These are phyloP conservation scores for Physcomitrellopsis africana DNA, from an alignment of 225 moss, liverwort and hornwort species.

Conservation along the genomic window DNA sequence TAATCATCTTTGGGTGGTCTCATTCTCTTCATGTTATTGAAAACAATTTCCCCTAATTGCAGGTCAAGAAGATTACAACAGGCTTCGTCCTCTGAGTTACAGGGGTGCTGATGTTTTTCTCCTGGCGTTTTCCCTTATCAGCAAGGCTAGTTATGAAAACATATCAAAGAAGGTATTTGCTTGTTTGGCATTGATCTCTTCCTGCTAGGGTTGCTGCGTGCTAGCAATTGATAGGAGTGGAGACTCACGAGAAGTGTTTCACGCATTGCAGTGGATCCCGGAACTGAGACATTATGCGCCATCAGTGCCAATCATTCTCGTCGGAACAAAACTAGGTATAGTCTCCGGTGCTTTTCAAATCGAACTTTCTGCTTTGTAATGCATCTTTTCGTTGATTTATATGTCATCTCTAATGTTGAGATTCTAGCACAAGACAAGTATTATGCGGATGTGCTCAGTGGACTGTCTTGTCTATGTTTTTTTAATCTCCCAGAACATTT, in stretches of 20 bases:
- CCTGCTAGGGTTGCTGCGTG: not conserved
- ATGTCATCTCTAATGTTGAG: not conserved
- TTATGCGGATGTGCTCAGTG: not conserved
- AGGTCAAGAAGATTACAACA: slow-evolving; percentile 99
- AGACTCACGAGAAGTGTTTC: not conserved
- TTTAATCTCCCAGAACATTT: too few relatives aligned
- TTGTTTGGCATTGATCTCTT: not conserved
- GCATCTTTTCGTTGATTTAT: not conserved
- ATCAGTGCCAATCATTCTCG: slow-evolving; percentile 94
- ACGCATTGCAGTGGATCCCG: slow-evolving; percentile 87
- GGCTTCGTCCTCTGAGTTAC: slow-evolving; percentile 97
- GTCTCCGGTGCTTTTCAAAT: not conserved
- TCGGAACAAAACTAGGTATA: slow-evolving; percentile 96
- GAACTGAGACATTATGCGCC: slow-evolving; percentile 99
- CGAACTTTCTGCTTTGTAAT: too few relatives aligned
- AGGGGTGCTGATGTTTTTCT: slow-evolving; percentile 99
- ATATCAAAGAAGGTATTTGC: slow-evolving; percentile 93
- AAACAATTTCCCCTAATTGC: slow-evolving; percentile 33
- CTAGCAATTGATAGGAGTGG: not conserved
- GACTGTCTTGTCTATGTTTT: too few relatives aligned
- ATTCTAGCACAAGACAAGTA: not conserved
- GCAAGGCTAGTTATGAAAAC: slow-evolving; percentile 99
- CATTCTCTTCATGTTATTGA: slow-evolving; percentile 20
- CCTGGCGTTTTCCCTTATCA: slow-evolving; percentile 96
- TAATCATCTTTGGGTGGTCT: not conserved